A percentile compares a stretch with the other conserved stretches of the same genome.
Conservation (phyloP, 106 monocot species). For the Apostasia ramifera region DNA sequence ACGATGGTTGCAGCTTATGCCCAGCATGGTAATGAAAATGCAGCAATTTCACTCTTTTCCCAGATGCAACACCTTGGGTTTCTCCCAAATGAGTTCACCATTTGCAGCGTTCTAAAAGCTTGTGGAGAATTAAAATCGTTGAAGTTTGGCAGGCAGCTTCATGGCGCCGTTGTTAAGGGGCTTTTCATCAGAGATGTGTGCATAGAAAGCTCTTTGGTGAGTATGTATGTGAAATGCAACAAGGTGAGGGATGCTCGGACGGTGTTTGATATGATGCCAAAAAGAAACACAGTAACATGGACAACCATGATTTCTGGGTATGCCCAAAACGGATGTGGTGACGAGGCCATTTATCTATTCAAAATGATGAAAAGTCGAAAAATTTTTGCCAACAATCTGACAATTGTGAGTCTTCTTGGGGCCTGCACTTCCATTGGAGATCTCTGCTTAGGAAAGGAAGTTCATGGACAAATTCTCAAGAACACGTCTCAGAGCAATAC, state of each 20-base stretch:
- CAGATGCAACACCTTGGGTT: slow-evolving; percentile 49
- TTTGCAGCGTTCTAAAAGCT: slow-evolving; percentile 72
- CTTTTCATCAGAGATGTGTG: slow-evolving; percentile 51
- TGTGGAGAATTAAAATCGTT: slow-evolving; percentile 56
- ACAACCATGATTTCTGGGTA: slow-evolving; percentile 87
- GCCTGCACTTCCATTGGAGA: slow-evolving; percentile 64
- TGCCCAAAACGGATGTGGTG: slow-evolving; percentile 52
- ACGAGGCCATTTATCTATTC: slow-evolving; percentile 65
- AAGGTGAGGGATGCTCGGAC: slow-evolving; percentile 52
- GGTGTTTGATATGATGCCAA: slow-evolving; percentile 72
- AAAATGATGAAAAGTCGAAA: slow-evolving; percentile 58
- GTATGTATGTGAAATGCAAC: slow-evolving; percentile 70
- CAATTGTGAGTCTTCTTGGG: slow-evolving; percentile 59
- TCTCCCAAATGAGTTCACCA: slow-evolving; percentile 72
- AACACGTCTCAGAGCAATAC: slow-evolving; percentile 23
- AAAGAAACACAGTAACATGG: slow-evolving; percentile 86
- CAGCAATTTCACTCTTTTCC: slow-evolving; percentile 57
- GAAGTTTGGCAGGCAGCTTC: slow-evolving; percentile 71
- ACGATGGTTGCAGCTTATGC: slow-evolving; percentile 70
- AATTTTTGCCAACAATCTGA: slow-evolving; percentile 45
- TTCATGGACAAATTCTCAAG: slow-evolving; percentile 66
- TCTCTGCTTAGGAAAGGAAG: slow-evolving; percentile 54
- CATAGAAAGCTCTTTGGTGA: slow-evolving; percentile 61
- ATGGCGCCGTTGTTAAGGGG: slow-evolving; percentile 55
- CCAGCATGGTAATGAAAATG: slow-evolving; percentile 31